Conservation (phyloP, 768 basidiomycete species). For the Lentinula guzmanii region DNA sequence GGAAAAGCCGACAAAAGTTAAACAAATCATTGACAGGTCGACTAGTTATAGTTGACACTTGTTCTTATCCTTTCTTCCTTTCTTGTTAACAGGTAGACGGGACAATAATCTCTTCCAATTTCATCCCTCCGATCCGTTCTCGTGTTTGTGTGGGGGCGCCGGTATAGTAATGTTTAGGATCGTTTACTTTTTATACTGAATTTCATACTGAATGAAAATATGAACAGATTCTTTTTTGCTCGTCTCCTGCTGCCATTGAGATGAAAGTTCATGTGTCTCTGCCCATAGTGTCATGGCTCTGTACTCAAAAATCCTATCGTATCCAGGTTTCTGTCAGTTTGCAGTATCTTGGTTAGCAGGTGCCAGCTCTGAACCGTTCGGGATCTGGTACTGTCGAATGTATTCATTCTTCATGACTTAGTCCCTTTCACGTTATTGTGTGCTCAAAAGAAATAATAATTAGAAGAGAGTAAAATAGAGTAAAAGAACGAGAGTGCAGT, state of each 20-base stretch:
- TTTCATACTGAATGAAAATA: slow-evolving; percentile 3
- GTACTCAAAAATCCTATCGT: no score
- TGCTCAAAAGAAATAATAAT: background rate
- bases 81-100: slow-evolving; percentile 4
- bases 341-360: no score
- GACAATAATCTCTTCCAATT: background rate
- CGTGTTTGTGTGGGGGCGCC: slow-evolving; percentile 1
- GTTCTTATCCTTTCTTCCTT: background rate
- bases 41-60: background rate
- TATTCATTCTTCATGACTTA: no score
- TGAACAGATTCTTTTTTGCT: slow-evolving; percentile 2
- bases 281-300: no score
- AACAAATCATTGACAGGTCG: background rate
- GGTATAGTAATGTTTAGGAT: slow-evolving; percentile 3
- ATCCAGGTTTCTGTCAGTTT: no score
- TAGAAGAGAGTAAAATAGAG: background rate
- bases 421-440: no score
- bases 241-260: background rate
- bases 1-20: background rate
- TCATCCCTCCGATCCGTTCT: background rate
- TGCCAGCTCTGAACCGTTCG: no score
- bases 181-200: slow-evolving; percentile 1
- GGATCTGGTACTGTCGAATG: no score
- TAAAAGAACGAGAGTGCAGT: background rate
- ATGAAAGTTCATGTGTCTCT: background rate